A percentile compares a stretch with the other conserved stretches of the same genome.
phyloP scores from a whole-genome alignment of 345 rosid species.

The Mangifera indica region DNA sequence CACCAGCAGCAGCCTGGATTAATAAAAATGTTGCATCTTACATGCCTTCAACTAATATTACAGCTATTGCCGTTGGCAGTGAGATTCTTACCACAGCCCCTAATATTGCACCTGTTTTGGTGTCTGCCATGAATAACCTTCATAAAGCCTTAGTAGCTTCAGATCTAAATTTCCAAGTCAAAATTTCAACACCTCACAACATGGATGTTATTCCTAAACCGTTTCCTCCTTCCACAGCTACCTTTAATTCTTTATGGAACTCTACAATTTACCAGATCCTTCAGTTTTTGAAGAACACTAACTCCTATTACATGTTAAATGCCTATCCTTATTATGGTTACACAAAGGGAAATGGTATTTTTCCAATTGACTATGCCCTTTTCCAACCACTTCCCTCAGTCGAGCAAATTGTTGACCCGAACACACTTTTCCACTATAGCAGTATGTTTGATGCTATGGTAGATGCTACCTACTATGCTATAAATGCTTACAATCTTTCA shows the following conservation, averaged over 20 bases:
- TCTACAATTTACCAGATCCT: slow-evolving; percentile 76
- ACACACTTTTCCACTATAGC: slow-evolving; percentile 79
- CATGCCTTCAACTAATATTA: slow-evolving; percentile 82
- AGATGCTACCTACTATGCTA: slow-evolving; percentile 93
- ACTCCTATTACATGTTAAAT: slow-evolving; percentile 83
- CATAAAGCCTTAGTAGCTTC: slow-evolving; percentile 90
- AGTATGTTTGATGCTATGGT: slow-evolving; percentile 99
- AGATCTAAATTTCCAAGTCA: slow-evolving; percentile 67
- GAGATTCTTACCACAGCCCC: slow-evolving; percentile 81
- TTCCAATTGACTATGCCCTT: slow-evolving; percentile 86
- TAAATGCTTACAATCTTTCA: slow-evolving; percentile 61
- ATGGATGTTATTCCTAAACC: slow-evolving; percentile 82
- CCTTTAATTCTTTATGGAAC: slow-evolving; percentile 76
- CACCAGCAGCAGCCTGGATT: slow-evolving; percentile 86
- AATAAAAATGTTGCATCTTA: slow-evolving; percentile 79
- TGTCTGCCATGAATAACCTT: slow-evolving; percentile 78
- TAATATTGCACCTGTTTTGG: slow-evolving; percentile 67
- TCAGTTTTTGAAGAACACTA: slow-evolving; percentile 85
- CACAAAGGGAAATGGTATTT: slow-evolving; percentile 78
- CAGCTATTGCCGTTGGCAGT: slow-evolving; percentile 93
- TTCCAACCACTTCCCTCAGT: slow-evolving; percentile 66
- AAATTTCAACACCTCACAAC: slow-evolving; percentile 81
- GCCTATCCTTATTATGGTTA: slow-evolving; percentile 95
- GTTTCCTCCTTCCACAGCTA: slow-evolving; percentile 90
- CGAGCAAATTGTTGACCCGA: slow-evolving; percentile 97